Percentiles rank a stretch among this genome's conserved stretches.
Conservation (phyloP, 148 eudicot species). For the Limonium bicolor region DNA sequence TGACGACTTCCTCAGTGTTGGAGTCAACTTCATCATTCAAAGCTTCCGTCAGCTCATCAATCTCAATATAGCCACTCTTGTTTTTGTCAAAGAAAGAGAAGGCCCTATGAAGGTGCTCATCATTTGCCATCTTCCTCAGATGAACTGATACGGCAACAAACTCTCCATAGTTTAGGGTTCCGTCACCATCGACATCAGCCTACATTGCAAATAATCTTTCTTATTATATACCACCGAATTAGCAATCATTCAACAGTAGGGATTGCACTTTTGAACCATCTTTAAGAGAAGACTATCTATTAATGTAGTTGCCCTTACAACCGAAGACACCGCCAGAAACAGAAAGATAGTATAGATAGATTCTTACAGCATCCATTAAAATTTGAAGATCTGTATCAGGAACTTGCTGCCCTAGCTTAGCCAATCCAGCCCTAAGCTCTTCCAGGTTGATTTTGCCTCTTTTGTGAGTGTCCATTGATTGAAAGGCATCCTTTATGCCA, state of each 20-base stretch:
- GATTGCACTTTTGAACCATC: too few species aligned
- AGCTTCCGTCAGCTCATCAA: slow-evolving; percentile 55
- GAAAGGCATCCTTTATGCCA: slow-evolving; percentile 65
- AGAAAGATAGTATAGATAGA: not conserved
- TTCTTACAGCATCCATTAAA: slow-evolving; percentile 59
- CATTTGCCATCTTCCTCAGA: slow-evolving; percentile 54
- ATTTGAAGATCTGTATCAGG: slow-evolving; percentile 64
- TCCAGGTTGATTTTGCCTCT: slow-evolving; percentile 52
- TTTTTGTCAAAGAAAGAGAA: slow-evolving; percentile 61
- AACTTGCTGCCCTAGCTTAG: slow-evolving; percentile 56
- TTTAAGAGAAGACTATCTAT: too few species aligned
- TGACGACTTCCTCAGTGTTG: slow-evolving; percentile 53
- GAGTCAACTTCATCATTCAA: slow-evolving; percentile 46
- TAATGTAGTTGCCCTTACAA: too few species aligned
- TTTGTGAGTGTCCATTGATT: slow-evolving; percentile 48
- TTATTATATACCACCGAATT: too few species aligned
- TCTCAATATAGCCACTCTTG: slow-evolving; percentile 56
- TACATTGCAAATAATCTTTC: too few species aligned
- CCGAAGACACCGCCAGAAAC: too few species aligned
- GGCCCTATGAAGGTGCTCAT: slow-evolving; percentile 60
- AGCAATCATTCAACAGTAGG: too few species aligned
- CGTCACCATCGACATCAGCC: slow-evolving; percentile 77
- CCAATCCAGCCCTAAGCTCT: slow-evolving; percentile 42
- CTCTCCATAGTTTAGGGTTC: slow-evolving; percentile 45
- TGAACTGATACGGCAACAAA: slow-evolving; percentile 74